Conservation (phyloP, 495 filamentous ascomycete genomes). For the Massariosphaeria phaeospora region DNA sequence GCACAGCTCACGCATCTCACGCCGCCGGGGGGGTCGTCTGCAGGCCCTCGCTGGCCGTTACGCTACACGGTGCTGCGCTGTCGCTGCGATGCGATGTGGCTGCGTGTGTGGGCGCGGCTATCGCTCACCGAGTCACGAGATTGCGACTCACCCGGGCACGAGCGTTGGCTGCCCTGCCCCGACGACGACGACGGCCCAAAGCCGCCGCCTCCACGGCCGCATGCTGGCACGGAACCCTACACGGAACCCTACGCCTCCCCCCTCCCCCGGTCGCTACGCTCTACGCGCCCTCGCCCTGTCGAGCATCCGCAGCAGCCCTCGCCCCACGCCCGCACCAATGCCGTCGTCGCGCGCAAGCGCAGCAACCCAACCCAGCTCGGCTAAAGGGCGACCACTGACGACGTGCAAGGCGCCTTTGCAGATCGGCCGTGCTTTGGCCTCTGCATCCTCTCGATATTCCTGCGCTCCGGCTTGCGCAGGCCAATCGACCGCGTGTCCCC, state of each 20-base stretch:
- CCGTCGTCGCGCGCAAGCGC: conserved; percentile 5
- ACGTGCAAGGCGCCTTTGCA: neutral
- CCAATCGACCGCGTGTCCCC: neutral
- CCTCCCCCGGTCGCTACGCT: neutral
- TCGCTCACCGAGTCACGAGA: neutral
- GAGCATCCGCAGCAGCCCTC: neutral
- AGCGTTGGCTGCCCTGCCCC: too few relatives aligned
- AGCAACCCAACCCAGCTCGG: conserved; percentile 2
- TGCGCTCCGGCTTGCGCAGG: too few relatives aligned
- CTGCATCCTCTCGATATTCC: neutral
- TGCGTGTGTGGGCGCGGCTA: neutral
- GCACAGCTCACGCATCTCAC: too few relatives aligned
- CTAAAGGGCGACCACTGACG: neutral
- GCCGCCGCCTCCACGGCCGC: too few relatives aligned
- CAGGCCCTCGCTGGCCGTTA: too few relatives aligned
- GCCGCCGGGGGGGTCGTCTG: too few relatives aligned
- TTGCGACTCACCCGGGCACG: neutral
- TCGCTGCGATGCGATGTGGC: neutral
- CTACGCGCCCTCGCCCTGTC: neutral
- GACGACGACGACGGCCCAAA: too few relatives aligned
- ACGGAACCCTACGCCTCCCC: too few relatives aligned
- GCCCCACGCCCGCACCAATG: neutral
- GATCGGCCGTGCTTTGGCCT: neutral
- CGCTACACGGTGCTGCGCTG: neutral
- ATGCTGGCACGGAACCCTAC: too few relatives aligned